Conservation (phyloP, 768 basidiomycete genomes). For the Rhodotorula paludigena region DNA sequence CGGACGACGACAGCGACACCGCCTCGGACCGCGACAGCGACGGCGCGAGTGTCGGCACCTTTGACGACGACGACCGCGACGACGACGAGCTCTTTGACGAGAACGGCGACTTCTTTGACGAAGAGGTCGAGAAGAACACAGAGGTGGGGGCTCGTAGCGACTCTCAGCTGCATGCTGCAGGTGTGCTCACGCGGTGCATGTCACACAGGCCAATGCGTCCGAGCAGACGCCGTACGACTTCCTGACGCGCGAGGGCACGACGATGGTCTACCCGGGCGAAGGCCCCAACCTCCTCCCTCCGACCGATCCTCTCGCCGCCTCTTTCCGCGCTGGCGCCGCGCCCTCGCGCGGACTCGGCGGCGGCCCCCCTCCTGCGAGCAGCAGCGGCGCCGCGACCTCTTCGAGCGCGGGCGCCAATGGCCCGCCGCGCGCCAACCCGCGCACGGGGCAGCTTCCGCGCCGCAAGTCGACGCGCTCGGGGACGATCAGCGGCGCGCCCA, state of each 20-base stretch:
- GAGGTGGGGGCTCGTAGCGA: slow-evolving; percentile 14
- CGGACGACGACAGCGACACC: slow-evolving; percentile 21
- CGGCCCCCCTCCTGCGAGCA: background rate
- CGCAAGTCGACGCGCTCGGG: slow-evolving; percentile 20
- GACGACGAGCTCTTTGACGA: no score
- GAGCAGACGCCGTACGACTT: slow-evolving; percentile 33
- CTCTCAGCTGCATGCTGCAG: background rate
- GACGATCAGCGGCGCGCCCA: background rate
- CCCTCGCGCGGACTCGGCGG: no score
- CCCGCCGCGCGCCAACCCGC: slow-evolving; percentile 22
- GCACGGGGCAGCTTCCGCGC: slow-evolving; percentile 13
- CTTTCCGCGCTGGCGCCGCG: background rate
- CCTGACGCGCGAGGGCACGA: slow-evolving; percentile 11
- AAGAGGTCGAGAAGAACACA: slow-evolving; percentile 36
- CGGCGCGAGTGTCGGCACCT: background rate
- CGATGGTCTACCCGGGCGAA: slow-evolving; percentile 34
- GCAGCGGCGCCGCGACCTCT: background rate
- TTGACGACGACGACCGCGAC: slow-evolving; percentile 14
- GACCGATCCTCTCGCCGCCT: slow-evolving; percentile 3
- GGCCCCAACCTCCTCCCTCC: slow-evolving; percentile 35
- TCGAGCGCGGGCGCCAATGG: background rate
- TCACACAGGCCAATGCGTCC: slow-evolving; percentile 32
- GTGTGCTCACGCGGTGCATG: background rate
- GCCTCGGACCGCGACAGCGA: slow-evolving; percentile 6
- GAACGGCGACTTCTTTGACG: slow-evolving; percentile 18